Evolutionary conservation across 2,329 filamentous ascomycete genomes (phyloP), one percentile per base, ranked within the genome.

Genomic region (Clonostachys solani): DNA sequence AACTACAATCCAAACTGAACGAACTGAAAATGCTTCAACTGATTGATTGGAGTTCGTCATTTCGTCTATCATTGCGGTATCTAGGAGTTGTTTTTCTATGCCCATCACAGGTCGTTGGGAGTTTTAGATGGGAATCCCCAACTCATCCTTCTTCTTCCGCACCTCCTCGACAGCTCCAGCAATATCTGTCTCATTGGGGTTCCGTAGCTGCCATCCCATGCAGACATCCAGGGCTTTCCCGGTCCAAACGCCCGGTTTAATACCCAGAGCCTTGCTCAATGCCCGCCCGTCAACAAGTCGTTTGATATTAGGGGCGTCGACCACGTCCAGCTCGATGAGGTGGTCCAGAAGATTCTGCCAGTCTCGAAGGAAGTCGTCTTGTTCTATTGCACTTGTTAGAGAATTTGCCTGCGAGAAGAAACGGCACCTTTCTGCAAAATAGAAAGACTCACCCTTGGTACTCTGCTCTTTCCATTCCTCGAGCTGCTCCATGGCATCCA

Each of bases 161-260:
- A 89, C 75, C 57, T 84, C 80, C 42, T 83, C 75, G 46, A 90
- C 67, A 2, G 78, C 84, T 4, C 72, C 78, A 7, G 68, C 57
- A 7, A 73, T 65, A 51, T 92, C 85, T 5, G 75, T 80, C 48
- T 71, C 73, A 5, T 74, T 74, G 0, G 91, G 89, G 60, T 97
- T 83, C 36, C 89, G 79, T 45, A 97, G 77, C 66, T 97, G 94
- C 91, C 92, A 97, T 50, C 84, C 83, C 65, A 95, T 80, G 50
- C 89, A 87, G 5, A 91, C 73, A 33, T 95, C 86, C 42, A 96
- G 69, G 5, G 91, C 91, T 42, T 77, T 75, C 46, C 82, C 82
- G 77, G 95, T 87, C 92, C 92, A 97, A n/a, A 75, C 83, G 1
- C 89, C 90, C 1, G 88, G 85, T 52, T 82, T 83, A n/a, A 78